Evolutionary conservation across 768 basidiomycete species (phyloP).

Genomic region (Naematelia aurantialba): DNA sequence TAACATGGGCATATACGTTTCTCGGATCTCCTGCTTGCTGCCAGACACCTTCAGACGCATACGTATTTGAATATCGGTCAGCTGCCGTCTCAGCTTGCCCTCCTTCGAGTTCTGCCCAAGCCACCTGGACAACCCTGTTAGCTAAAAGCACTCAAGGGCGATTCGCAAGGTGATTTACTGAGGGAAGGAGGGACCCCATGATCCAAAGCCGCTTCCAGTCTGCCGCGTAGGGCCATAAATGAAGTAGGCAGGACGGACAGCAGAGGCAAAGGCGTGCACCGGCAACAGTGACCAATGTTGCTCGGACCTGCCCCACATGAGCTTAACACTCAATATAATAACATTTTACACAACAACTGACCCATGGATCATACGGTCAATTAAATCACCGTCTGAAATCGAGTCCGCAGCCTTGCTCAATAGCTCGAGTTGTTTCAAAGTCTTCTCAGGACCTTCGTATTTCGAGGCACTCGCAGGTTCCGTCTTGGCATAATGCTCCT

Average conservation of each 20-base stretch:
- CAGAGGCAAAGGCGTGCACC: slow-evolving; percentile 82
- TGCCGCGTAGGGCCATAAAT: slow-evolving; percentile 61
- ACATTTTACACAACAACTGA: slow-evolving; percentile 45
- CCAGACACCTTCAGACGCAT: slow-evolving; percentile 94
- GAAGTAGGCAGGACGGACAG: slow-evolving; percentile 78
- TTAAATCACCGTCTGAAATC: slow-evolving; percentile 90
- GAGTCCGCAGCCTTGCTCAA: slow-evolving; percentile 86
- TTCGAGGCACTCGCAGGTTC: slow-evolving; percentile 63
- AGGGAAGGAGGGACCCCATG: slow-evolving; percentile 61
- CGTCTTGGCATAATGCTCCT: slow-evolving; percentile 94
- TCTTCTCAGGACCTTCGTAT: slow-evolving; percentile 59
- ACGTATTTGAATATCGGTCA: slow-evolving; percentile 85
- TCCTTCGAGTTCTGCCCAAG: slow-evolving; percentile 97
- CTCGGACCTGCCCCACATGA: slow-evolving; percentile 60
- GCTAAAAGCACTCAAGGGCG: background rate
- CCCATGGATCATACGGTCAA: slow-evolving; percentile 93
- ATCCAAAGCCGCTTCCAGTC: slow-evolving; percentile 15
- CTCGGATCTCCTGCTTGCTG: slow-evolving; percentile 81
- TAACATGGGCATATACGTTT: slow-evolving; percentile 85
- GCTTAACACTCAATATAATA: background rate
- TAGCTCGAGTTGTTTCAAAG: slow-evolving; percentile 69
- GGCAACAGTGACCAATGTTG: slow-evolving; percentile 97
- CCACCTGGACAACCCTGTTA: slow-evolving; percentile 61
- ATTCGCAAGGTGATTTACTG: slow-evolving; percentile 55
- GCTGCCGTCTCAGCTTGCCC: slow-evolving; percentile 69